Base-by-base conservation (phyloP, 2,329 filamentous ascomycete species). In the Teratosphaeriaceae sp. region DNA sequence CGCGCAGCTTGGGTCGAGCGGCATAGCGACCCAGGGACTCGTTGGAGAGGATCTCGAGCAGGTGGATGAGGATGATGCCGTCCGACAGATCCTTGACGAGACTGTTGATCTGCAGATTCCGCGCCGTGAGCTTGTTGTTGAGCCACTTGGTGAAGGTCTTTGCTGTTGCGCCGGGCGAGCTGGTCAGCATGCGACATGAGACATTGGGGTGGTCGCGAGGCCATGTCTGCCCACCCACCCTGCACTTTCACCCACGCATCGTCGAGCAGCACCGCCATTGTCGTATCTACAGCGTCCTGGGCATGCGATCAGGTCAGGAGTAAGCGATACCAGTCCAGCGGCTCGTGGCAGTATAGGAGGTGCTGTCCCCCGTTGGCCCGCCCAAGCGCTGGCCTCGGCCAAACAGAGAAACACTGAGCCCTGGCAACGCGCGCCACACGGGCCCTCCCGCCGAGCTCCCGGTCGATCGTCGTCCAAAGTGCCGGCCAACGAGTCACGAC, bases 21-120 rank as follows among this genome's bases (percentile, higher is more conserved):
- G 92, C 92, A 78, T 98, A 98, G 65, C 90, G 86, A 53, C 92
- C 92, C 47, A 98, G 83, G 6, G 89, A 94, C 67, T 97, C 92
- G 62, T 83, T 83, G 49, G 89, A 94, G 41, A 98, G 83, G 64
- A 92, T 92, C 73, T 98, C 92, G 59, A 98, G 85, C 38, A 98
- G 81, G 68, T 98, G 92, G 62, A 98, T 94, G 53, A 98, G 83
- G 56, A 94, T 80, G 54, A 96, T 90, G 59, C 92, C 92, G 71
- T 97, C 89, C 60, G 87, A 90, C 46, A 98, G 79, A 67, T 97
- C 92, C 49, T 75, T 75, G 48, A 94, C 88, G 44, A 98, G 75
- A 65, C 96, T 87, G 61, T 87, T 82, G 59, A 97, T 86, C 59
- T 83, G 81, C 51, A 96, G 70, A 43, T 83, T 72, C 55, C 90